Base-by-base conservation (phyloP, 176 grass and related monocot genomes). In the Oryza nivara region DNA sequence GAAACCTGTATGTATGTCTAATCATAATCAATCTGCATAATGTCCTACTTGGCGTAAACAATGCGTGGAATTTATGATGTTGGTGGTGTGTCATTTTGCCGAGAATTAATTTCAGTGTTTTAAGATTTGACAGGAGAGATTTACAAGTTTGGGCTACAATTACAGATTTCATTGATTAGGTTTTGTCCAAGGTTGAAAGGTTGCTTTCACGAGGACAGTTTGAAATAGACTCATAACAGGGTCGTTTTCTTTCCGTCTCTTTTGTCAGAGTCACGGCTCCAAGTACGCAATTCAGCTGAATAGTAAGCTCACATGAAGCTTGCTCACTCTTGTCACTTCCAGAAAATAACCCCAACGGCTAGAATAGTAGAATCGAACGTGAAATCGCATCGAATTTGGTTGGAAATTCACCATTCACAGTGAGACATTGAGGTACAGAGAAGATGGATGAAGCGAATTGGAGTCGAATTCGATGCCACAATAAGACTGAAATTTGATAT, bases 161-260 rank as follows among this genome's bases (percentile, higher is more conserved):
- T 43, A 23, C 16, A 76, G 26, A 22, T 66, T 67, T n/a, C 19
- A 12, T 51, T 72, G 46, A 35, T 63, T 75, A 77, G 64, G 2
- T 26, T 26, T 52, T 43, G 47, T 64, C 60, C 41, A 23, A 8
- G 14, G 51, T 38, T 34, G 58, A 14, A 34, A 10, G 35, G 78
- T 77, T 77, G 54, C 25, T 72, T 54, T 89, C 78, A 77, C 4
- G 19, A 36, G 54, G 71, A 17, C 11, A 25, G 32, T 64, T 40
- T 52, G 51, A 28, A 22, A 20, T 49, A 52, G 19, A 19, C 66
- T 44, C 51, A 20, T n/a, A 5, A 10, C 4, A 70, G 84, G 25
- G 20, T 66, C 68, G 14, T 73, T 80, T 51, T 72, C 17, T 2
- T 70, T 30, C 47, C 47, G 3, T 43, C 14, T n/a, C 64, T 75